Conservation (phyloP, 148 eudicot species). For the Bassia scoparia region DNA sequence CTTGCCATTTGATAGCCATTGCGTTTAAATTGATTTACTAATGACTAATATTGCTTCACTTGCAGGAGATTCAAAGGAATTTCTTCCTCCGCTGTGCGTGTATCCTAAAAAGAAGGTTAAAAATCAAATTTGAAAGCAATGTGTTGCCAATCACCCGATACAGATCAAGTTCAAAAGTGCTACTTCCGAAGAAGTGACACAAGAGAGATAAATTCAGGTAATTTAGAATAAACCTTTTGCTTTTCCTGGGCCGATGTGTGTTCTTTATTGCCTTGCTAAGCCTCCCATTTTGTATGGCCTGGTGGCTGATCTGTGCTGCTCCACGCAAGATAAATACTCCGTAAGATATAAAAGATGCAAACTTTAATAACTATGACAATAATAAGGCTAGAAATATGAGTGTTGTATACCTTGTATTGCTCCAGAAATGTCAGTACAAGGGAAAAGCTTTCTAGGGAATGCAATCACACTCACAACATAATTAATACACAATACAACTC, state of each 20-base stretch:
- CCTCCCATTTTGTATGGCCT: no score
- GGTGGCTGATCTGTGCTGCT: no score
- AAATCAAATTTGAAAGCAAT: slow-evolving; percentile 33
- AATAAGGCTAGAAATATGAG: no score
- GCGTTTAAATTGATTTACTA: background rate
- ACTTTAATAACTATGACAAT: no score
- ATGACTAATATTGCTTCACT: slow-evolving; percentile 2
- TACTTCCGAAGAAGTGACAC: slow-evolving; percentile 25
- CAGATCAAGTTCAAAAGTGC: slow-evolving; percentile 33
- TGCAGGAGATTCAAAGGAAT: slow-evolving; percentile 84
- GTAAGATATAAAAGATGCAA: no score
- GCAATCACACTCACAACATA: no score
- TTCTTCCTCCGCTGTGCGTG: slow-evolving; percentile 88
- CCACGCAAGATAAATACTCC: no score
- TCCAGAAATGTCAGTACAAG: no score
- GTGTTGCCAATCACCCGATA: slow-evolving; percentile 28
- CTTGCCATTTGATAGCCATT: slow-evolving; percentile 4
- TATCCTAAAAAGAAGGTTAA: slow-evolving; percentile 53
- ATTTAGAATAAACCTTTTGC: background rate
- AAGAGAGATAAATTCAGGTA: background rate
- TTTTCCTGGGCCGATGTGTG: background rate
- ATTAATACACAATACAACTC: no score
- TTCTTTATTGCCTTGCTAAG: slow-evolving; percentile 11
- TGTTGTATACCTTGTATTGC: no score
- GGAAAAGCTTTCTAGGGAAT: no score